Evolutionary conservation across 176 grass and related monocot species (phyloP), one percentile per base, ranked within the genome.

Genomic region (Eleusine indica): DNA sequence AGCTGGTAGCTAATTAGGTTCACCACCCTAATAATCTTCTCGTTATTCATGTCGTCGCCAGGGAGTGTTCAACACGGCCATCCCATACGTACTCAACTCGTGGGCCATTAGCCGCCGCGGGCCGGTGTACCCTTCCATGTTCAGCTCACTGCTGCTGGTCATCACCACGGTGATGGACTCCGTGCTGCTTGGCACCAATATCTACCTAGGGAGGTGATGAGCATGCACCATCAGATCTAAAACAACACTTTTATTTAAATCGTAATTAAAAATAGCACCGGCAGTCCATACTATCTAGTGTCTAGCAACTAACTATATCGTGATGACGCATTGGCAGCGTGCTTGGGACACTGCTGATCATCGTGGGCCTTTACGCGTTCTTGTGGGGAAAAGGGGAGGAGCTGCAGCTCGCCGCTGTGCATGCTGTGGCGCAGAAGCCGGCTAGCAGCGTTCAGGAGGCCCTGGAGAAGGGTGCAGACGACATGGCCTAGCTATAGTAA

Each of bases 91-190:
- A 10, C 7, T 88, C 52, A 65, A 81, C 49, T 78, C 74, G 3
- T 88, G 90, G 90, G 79, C 83, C 0, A 37, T 88, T 9, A 21
- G 43, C 2, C 60, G 69, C 0, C 78, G 86, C 0, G 82, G 90
- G 7, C 90, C 90, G 0, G 80, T 82, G 0, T 92, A 92, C 67
- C 86, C 90, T 54, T 11, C 79, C 6, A 83, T 83, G 73, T 88
- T 91, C 81, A 87, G 80, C 38, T 85, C 82, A 3, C 40, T 91
- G 40, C 85, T 78, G 4, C 37, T 88, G 17, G 70, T 88, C 60
- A 62, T 85, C 54, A 85, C 82, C 0, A 68, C 73, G 0, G 46
- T 79, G 10, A 35, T 74, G 6, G 72, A 88, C 49, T 74, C 68
- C 0, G 0, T 88, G 7, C 49, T 85, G 22, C 69, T 88, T 0